Conservation (phyloP, 768 basidiomycete genomes). For the Lactarius pseudohatsudake region DNA sequence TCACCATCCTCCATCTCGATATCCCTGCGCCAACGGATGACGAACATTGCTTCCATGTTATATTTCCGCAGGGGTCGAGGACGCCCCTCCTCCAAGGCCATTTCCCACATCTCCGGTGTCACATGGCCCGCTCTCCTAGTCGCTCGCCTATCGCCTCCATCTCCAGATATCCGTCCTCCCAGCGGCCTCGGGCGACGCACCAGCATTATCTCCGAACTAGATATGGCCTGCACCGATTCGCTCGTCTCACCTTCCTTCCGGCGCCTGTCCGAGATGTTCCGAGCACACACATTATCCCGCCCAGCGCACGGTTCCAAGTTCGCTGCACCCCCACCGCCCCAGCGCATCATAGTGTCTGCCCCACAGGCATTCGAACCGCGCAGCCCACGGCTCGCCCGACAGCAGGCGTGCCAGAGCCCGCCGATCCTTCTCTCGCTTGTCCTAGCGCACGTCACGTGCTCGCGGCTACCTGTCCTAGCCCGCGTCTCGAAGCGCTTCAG, state of each 20-base stretch:
- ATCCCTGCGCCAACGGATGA: slow-evolving; percentile 2
- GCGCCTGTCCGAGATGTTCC: not conserved
- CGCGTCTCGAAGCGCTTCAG: too few species aligned
- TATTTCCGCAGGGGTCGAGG: not conserved
- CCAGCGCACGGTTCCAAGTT: not conserved
- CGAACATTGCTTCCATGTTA: slow-evolving; percentile 9
- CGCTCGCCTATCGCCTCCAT: too few species aligned
- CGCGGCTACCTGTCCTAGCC: too few species aligned
- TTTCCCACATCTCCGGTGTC: slow-evolving; percentile 8
- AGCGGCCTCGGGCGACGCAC: slow-evolving; percentile 31
- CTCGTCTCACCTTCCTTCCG: not conserved
- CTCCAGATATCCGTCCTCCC: too few species aligned
- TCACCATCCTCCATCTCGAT: slow-evolving; percentile 9
- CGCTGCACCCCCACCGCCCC: not conserved
- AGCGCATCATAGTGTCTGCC: not conserved
- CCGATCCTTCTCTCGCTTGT: slow-evolving; percentile 24
- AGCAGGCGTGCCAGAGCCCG: slow-evolving; percentile 18
- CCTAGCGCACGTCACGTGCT: slow-evolving; percentile 29
- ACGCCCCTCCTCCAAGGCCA: slow-evolving; percentile 1
- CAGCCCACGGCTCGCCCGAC: slow-evolving; percentile 9
- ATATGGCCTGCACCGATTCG: not conserved
- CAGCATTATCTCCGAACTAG: slow-evolving; percentile 21
- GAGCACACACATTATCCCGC: not conserved
- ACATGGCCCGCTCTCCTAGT: too few species aligned
- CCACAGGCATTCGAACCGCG: slow-evolving; percentile 1